phyloP scores from a whole-genome alignment of 768 basidiomycete genomes.

The Podaxis sp. region DNA sequence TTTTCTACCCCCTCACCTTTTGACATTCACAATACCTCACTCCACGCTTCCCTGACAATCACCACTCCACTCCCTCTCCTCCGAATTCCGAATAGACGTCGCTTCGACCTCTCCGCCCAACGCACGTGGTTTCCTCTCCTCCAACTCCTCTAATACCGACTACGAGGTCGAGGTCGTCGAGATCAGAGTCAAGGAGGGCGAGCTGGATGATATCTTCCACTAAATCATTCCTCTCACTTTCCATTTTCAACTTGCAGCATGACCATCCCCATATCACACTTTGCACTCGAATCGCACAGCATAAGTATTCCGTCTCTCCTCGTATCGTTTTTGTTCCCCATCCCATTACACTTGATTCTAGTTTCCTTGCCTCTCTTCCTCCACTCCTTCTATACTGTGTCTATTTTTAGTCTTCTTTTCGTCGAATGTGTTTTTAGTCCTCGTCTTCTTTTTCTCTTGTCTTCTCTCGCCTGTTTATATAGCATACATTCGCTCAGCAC shows the following conservation, averaged over 20 bases:
- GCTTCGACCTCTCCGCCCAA: conserved; percentile 82
- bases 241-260: background rate
- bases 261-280: background rate
- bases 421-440: conserved; percentile 5
- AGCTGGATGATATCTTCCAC: conserved; percentile 75
- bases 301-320: background rate
- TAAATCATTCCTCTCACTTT: conserved; percentile 21
- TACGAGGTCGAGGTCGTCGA: conserved; percentile 88
- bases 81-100: conserved; percentile 48
- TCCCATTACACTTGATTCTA: background rate
- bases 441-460: background rate
- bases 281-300: background rate
- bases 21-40: conserved; percentile 3
- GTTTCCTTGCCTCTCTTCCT: background rate
- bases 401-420: conserved; percentile 1
- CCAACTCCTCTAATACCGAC: conserved; percentile 63
- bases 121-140: conserved; percentile 62
- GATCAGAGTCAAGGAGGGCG: conserved; percentile 79
- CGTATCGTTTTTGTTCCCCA: background rate
- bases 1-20: conserved; percentile 13
- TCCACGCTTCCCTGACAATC: conserved; percentile 14
- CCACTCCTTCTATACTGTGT: background rate
- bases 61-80: conserved; percentile 10
- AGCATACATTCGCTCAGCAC: background rate
- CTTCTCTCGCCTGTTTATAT: background rate